These are phyloP conservation scores for Phytopythium mirpurense DNA, from an alignment of 352 stramenopile species.

Conservation along the genomic window DNA sequence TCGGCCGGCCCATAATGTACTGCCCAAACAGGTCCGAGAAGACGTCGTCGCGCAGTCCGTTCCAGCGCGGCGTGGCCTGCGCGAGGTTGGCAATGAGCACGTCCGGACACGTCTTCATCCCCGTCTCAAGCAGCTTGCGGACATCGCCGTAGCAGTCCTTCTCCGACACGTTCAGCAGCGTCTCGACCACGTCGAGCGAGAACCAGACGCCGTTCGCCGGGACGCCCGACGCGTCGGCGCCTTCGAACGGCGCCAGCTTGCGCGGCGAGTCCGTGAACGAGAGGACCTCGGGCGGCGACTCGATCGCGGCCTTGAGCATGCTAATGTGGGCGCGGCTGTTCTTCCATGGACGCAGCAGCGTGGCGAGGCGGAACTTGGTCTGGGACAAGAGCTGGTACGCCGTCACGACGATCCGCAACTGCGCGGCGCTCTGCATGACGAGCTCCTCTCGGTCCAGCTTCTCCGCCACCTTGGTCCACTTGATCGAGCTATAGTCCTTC, in stretches of 20 bases:
- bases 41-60: slow-evolving; percentile 75
- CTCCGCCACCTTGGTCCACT: slow-evolving; percentile 82
- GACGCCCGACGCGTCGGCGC: slow-evolving; percentile 76
- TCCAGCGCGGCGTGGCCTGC: slow-evolving; percentile 71
- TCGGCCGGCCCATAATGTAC: slow-evolving; percentile 83
- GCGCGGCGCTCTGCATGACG: slow-evolving; percentile 48
- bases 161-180: slow-evolving; percentile 70
- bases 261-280: slow-evolving; percentile 76
- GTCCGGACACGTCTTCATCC: slow-evolving; percentile 82
- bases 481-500: slow-evolving; percentile 81
- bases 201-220: slow-evolving; percentile 88
- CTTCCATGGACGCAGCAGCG: slow-evolving; percentile 75
- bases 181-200: slow-evolving; percentile 79
- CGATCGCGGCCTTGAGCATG: slow-evolving; percentile 73
- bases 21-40: slow-evolving; percentile 86
- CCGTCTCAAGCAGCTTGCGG: slow-evolving; percentile 66
- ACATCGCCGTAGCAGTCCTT: slow-evolving; percentile 84
- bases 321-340: slow-evolving; percentile 71
- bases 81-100: slow-evolving; percentile 85
- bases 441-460: slow-evolving; percentile 81
- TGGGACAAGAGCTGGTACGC: slow-evolving; percentile 79
- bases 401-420: slow-evolving; percentile 71
- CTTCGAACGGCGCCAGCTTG: slow-evolving; percentile 82
- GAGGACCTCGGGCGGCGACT: slow-evolving; percentile 72
- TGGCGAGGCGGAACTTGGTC: slow-evolving; percentile 70